These are phyloP conservation scores for Xylaria polymorpha DNA, from an alignment of 2,329 filamentous ascomycete species.

Conservation along the genomic window DNA sequence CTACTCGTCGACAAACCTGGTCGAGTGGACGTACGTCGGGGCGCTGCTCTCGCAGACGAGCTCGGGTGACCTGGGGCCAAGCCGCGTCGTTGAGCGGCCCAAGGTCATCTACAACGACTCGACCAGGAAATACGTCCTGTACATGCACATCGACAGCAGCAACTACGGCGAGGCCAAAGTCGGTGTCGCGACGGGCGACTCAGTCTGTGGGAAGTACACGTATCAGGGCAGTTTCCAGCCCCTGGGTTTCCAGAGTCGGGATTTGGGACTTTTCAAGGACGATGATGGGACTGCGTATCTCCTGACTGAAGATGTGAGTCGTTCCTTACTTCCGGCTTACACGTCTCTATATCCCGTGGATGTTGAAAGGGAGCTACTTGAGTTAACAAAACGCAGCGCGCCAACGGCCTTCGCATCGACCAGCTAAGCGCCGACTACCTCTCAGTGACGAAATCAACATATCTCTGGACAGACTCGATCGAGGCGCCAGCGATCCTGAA, in stretches of 20 bases:
- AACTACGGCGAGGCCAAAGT: conserved; percentile 73
- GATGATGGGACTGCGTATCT: conserved; percentile 46
- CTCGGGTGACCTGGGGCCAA: conserved; percentile 69
- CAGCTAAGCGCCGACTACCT: conserved; percentile 68
- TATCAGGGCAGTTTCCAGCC: conserved; percentile 57
- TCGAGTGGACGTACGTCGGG: conserved; percentile 72
- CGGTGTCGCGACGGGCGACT: conserved; percentile 69
- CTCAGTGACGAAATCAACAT: conserved; percentile 60
- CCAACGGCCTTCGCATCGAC: conserved; percentile 68
- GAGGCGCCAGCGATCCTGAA: conserved; percentile 74
- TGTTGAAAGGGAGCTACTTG: not conserved
- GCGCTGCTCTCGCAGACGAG: conserved; percentile 65
- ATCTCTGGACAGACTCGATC: conserved; percentile 64
- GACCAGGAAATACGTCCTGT: conserved; percentile 73
- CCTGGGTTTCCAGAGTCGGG: conserved; percentile 63
- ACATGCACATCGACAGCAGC: conserved; percentile 70
- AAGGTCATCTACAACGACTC: conserved; percentile 75
- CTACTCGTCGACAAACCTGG: conserved; percentile 71
- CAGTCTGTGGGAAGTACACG: conserved; percentile 69
- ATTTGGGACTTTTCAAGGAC: conserved; percentile 65
- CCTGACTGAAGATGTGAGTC: conserved; percentile 43
- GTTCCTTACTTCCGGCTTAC: no score
- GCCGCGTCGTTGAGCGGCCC: conserved; percentile 73
- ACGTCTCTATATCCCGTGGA: no score
- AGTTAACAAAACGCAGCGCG: conserved; percentile 54